Percentiles rank a stretch among this genome's conserved stretches.
These are phyloP conservation scores for Claviceps africana DNA, from an alignment of 2,329 filamentous ascomycete genomes.

Conservation along the genomic window DNA sequence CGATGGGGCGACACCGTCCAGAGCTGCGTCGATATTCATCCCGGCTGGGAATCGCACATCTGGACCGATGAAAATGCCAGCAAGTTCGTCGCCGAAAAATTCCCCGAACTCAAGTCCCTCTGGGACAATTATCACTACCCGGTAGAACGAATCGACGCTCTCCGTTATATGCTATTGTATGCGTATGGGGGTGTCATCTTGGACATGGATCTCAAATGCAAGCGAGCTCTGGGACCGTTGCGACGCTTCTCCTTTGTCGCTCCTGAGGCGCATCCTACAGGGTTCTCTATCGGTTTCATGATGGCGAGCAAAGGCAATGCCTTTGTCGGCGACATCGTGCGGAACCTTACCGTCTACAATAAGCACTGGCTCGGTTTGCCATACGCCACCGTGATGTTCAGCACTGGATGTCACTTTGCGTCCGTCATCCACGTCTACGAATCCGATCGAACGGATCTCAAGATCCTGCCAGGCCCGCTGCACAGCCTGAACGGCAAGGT, in stretches of 20 bases:
- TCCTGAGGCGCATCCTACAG: constrained; percentile 24
- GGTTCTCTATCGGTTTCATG: constrained; percentile 28
- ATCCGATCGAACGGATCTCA: constrained; percentile 16
- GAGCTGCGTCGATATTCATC: constrained; percentile 20
- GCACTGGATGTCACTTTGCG: constrained; percentile 27
- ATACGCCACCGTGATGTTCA: constrained; percentile 29
- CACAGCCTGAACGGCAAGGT: constrained; percentile 26
- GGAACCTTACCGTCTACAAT: constrained; percentile 21
- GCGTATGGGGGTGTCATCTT: constrained; percentile 20
- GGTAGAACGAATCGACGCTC: constrained; percentile 56
- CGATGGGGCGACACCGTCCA: constrained; percentile 18
- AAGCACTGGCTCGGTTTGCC: constrained; percentile 24
- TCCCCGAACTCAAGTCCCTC: constrained; percentile 22
- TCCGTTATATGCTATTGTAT: constrained; percentile 39
- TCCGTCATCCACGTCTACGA: constrained; percentile 26
- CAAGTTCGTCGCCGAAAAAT: constrained; percentile 9
- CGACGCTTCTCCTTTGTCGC: constrained; percentile 27
- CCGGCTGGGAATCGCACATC: constrained; percentile 17
- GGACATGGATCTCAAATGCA: constrained; percentile 20
- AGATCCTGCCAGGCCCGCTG: constrained; percentile 23
- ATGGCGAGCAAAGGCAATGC: constrained; percentile 21
- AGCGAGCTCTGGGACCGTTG: constrained; percentile 23
- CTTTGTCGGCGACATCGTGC: constrained; percentile 21
- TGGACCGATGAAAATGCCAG: constrained; percentile 11
- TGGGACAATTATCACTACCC: constrained; percentile 45